Evolutionary conservation across 768 basidiomycete species (phyloP).

Genomic region (Daedaleopsis sinensis): DNA sequence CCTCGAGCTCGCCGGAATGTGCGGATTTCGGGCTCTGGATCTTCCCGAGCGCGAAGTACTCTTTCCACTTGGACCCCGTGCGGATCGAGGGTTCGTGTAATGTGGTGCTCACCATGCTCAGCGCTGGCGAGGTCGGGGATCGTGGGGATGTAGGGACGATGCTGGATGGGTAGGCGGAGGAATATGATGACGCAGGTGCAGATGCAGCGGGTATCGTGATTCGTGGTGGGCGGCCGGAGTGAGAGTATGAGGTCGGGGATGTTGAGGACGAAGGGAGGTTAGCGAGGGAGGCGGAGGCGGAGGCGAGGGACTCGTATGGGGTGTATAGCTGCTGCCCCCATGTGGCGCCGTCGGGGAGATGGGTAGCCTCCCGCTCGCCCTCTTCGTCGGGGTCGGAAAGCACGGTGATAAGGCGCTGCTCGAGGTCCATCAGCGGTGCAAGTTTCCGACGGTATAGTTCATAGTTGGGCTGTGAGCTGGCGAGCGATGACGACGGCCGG

Average conservation of each 20-base stretch:
- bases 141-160: conserved; percentile 31
- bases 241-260: background rate
- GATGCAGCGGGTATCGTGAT: conserved; percentile 24
- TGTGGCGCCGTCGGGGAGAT: conserved; percentile 39
- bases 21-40: conserved; percentile 72
- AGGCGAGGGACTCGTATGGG: background rate
- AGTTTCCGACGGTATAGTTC: conserved; percentile 63
- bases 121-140: conserved; percentile 45
- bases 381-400: conserved; percentile 75
- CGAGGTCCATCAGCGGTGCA: conserved; percentile 70
- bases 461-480: conserved; percentile 55
- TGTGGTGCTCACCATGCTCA: conserved; percentile 46
- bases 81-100: conserved; percentile 23
- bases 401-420: conserved; percentile 66
- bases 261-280: conserved; percentile 8
- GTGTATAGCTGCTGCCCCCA: background rate
- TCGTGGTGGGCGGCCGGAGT: conserved; percentile 21
- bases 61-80: conserved; percentile 47
- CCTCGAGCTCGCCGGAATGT: conserved; percentile 71
- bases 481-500: conserved; percentile 50
- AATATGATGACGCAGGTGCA: background rate
- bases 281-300: conserved; percentile 7
- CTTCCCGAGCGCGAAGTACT: conserved; percentile 55
- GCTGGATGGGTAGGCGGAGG: conserved; percentile 5
- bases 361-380: conserved; percentile 55